Evolutionary conservation across 495 filamentous ascomycete genomes (phyloP).

Genomic region (Chaetomium fimeti): DNA sequence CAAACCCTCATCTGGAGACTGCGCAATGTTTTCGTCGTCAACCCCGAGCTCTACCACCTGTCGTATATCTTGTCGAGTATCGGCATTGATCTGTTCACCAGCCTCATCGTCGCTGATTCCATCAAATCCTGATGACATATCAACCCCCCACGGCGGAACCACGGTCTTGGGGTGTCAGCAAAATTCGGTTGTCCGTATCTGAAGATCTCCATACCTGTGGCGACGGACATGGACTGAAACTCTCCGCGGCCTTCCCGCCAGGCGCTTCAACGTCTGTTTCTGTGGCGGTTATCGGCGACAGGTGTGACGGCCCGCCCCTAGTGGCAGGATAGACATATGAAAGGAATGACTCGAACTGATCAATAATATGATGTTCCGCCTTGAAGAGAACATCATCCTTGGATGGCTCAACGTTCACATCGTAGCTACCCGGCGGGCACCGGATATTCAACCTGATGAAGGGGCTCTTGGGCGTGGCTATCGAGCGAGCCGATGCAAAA

Average conservation of each 20-base stretch:
- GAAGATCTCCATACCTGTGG: neutral
- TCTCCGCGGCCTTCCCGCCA: neutral
- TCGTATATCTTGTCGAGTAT: neutral
- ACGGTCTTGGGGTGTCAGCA: conserved; percentile 8
- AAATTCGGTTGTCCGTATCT: neutral
- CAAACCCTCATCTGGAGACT: conserved; percentile 22
- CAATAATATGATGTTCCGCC: conserved; percentile 52
- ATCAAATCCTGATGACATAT: conserved; percentile 24
- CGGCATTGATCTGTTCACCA: neutral
- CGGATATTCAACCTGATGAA: conserved; percentile 73
- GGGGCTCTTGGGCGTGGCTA: conserved; percentile 47
- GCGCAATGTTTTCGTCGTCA: neutral
- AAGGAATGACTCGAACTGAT: conserved; percentile 57
- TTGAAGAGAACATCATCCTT: conserved; percentile 87
- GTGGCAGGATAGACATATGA: conserved; percentile 40
- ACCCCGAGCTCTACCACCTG: neutral
- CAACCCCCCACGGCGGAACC: conserved; percentile 25
- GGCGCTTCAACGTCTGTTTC: neutral
- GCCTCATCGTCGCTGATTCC: conserved; percentile 18
- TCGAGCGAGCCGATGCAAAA: conserved; percentile 15
- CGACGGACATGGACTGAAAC: neutral
- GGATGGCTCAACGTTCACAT: conserved; percentile 83
- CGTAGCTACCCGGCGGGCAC: conserved; percentile 72
- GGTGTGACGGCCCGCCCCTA: neutral
- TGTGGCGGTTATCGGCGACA: neutral